phyloP scores from a whole-genome alignment of 345 rosid genomes.

The Heritiera fomes region DNA sequence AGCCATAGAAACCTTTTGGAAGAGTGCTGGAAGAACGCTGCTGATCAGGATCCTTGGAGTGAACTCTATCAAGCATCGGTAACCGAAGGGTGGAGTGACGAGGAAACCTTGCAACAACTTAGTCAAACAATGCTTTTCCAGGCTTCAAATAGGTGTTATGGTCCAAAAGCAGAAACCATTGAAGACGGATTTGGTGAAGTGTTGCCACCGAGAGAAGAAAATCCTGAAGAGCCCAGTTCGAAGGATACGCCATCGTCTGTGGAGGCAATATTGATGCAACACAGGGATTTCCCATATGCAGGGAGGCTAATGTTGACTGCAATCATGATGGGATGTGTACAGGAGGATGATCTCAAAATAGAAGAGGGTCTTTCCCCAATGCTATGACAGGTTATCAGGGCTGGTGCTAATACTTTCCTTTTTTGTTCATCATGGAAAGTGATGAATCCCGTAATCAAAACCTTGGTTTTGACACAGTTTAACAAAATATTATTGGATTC shows the following conservation, averaged over 20 bases:
- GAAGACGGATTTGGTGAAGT: constrained; percentile 70
- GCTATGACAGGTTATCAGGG: constrained; percentile 24
- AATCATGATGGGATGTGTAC: constrained; percentile 58
- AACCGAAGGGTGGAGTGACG: constrained; percentile 85
- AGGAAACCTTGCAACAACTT: constrained; percentile 68
- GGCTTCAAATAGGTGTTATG: constrained; percentile 74
- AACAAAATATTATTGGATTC: too few species aligned
- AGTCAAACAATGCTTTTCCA: constrained; percentile 67
- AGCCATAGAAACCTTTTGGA: constrained; percentile 70
- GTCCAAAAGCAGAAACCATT: constrained; percentile 55
- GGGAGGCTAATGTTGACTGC: constrained; percentile 90
- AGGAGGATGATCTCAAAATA: constrained; percentile 36
- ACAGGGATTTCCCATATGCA: constrained; percentile 75
- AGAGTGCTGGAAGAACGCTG: constrained; percentile 90
- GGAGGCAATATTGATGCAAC: constrained; percentile 82
- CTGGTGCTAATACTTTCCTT: neutral
- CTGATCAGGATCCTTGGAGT: constrained; percentile 79
- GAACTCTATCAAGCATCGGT: constrained; percentile 56
- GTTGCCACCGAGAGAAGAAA: constrained; percentile 66
- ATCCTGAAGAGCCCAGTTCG: constrained; percentile 25
- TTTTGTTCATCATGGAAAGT: neutral
- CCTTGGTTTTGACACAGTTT: too few species aligned
- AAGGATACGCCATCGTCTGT: constrained; percentile 50
- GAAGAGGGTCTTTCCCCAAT: constrained; percentile 33
- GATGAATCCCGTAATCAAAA: neutral